Evolutionary conservation across 768 basidiomycete genomes (phyloP), one percentile per base, ranked within the genome.

Genomic region (Pisolithus sp.): DNA sequence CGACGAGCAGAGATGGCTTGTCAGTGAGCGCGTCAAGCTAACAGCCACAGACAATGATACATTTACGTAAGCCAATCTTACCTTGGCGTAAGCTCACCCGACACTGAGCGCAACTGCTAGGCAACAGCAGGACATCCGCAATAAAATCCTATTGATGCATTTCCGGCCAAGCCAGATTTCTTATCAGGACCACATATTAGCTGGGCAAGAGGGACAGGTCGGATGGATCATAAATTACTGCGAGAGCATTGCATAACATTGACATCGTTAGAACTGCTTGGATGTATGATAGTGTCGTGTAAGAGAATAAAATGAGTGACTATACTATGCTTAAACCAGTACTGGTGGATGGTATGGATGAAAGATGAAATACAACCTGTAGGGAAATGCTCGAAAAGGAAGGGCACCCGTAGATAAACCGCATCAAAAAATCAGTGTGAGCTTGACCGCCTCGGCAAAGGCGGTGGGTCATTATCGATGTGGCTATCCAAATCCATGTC

Each of bases 251-350:
- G 21, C 17, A 18, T 41, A 40, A n/a, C 39, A 52, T 13, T 17
- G 30, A 39, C 18, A 24, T 39, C 34, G 34, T 37, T 21, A 49
- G 34, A 30, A 37, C 30, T 18, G 21, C 44, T 31, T 20, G 28
- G 23, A 42, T 47, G 53, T 66, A 57, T 49, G 51, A 62, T 57
- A 55, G 48, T 40, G 18, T 46, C 46, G 53, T 43, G 53, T 53
- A 52, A 24, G 37, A 48, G 57, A 51, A 58, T 62, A 68, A 65
- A 54, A 57, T 63, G 63, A 28, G 57, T 52, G 59, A 52, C 54
- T 69, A 67, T 49, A 63, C 53, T 67, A 68, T 58, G 55, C 49
- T 61, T 53, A 58, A 54, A 51, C 51, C 55, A 68, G 58, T 65
- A 60, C 61, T 58, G 50, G 52, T 68, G 48, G 46, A 52, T 65